These are phyloP conservation scores for Fraxinus xanthoxyloides DNA, from an alignment of 305 asterid species.

Conservation along the genomic window DNA sequence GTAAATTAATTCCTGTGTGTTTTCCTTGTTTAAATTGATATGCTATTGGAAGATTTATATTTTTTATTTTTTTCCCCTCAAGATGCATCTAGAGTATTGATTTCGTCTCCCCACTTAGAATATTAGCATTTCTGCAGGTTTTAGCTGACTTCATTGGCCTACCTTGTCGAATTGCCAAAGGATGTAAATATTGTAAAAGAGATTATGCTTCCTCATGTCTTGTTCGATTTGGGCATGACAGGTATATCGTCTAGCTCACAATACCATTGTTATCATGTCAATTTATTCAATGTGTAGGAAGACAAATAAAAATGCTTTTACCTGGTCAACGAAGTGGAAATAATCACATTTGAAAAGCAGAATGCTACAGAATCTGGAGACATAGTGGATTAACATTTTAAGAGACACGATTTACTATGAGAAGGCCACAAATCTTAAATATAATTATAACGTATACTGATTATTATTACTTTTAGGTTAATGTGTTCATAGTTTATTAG, in stretches of 20 bases:
- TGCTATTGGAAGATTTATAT: neutral
- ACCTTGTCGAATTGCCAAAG: slow-evolving; percentile 97
- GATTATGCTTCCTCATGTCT: slow-evolving; percentile 94
- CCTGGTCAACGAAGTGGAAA: slow-evolving; percentile 13
- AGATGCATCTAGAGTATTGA: slow-evolving; percentile 2
- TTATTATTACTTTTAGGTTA: neutral
- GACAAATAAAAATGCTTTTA: slow-evolving; percentile 10
- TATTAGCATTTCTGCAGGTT: slow-evolving; percentile 53
- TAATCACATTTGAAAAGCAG: slow-evolving; percentile 5
- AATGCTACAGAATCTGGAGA: neutral
- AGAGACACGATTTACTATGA: neutral
- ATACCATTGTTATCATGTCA: slow-evolving; percentile 13
- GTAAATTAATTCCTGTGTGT: neutral
- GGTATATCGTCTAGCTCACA: slow-evolving; percentile 42
- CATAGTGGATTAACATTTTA: neutral
- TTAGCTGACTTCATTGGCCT: slow-evolving; percentile 87
- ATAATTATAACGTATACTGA: neutral
- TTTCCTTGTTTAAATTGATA: slow-evolving; percentile 7
- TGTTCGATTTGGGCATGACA: slow-evolving; percentile 84
- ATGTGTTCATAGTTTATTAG: slow-evolving; percentile 8
- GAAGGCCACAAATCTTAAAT: neutral
- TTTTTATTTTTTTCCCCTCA: neutral
- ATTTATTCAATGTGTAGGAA: neutral
- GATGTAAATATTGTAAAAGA: slow-evolving; percentile 86
- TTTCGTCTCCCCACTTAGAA: slow-evolving; percentile 19